Base-by-base conservation (phyloP, 2,329 filamentous ascomycete genomes). In the Alternaria angustiovoidea region DNA sequence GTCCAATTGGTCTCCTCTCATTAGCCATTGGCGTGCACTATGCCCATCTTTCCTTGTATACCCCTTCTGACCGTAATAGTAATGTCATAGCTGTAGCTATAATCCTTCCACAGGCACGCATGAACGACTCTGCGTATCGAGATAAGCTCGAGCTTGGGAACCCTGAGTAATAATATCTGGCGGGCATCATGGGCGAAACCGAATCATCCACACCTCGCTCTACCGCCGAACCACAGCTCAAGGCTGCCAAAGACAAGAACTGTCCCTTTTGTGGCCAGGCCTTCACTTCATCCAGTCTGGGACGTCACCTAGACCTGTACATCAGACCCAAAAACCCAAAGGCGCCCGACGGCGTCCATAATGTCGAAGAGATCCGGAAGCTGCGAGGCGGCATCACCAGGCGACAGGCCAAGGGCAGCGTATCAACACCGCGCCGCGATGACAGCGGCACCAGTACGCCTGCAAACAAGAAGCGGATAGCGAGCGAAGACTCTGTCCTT, bases 281-380 rank as follows among this genome's bases (percentile, higher is more conserved):
- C 7, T 98, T 97, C 76, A 97, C 94, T 16, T 97, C 94, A 1
- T 68, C 65, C 30, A 96, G 93, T 2, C 87, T 98, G 54, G 94
- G 94, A 51, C 90, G 94, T 46, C 94, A 98, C 80, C 89, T 97
- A 67, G 94, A 98, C 77, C 87, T 97, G 39, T 97, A 96, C 78
- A 94, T 97, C 72, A 94, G 93, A 75, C 90, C 93, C 60, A 96
- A 93, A 81, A 97, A 97, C 77, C 93, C 94, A 1, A 95, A 94
- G 79, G 86, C 89, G 1, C 82, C 91, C 7, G 94, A 98, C 80
- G 94, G 94, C 51, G 81, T 97, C 46, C 94, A 98, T 79, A 86
- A 96, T 81, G 92, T 97, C 59, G 92, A 94, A 7, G 92, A 92
- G 78, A 98, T 98, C 72, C 87, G 87, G 68, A 92, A 91, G 78